phyloP scores from a whole-genome alignment of 1,139 yeast genomes.

The Meyerozyma carpophila region DNA sequence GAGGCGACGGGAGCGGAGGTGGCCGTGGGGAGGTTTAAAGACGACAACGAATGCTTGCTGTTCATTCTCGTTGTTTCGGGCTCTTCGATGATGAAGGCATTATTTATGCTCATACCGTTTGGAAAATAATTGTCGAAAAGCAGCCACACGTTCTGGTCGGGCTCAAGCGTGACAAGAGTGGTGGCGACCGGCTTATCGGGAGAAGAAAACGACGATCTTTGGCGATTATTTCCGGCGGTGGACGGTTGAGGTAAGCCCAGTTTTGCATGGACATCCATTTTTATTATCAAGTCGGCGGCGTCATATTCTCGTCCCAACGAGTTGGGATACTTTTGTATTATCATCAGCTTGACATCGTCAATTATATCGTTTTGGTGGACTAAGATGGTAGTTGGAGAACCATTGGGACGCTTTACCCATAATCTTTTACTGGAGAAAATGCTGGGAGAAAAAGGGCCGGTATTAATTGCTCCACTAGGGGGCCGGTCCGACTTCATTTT shows the following conservation, averaged over 20 bases:
- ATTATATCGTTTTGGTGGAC: constrained; percentile 54
- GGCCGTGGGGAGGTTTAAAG: not conserved
- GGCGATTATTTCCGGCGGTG: not conserved
- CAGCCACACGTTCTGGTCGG: constrained; percentile 60
- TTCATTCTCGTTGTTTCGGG: not conserved
- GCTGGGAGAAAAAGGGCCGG: constrained; percentile 4
- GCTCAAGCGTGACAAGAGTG: constrained; percentile 32
- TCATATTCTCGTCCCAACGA: constrained; percentile 58
- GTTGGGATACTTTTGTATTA: constrained; percentile 62
- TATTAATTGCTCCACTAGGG: not conserved
- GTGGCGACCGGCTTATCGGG: constrained; percentile 5
- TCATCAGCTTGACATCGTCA: constrained; percentile 66
- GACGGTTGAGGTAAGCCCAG: not conserved
- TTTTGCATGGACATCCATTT: constrained; percentile 19
- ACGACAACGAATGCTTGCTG: not conserved
- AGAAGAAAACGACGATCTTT: constrained; percentile 1
- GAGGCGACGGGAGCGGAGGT: not conserved
- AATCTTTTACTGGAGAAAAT: constrained; percentile 32
- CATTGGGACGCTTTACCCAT: constrained; percentile 59
- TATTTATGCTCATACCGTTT: constrained; percentile 61
- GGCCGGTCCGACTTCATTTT: not conserved
- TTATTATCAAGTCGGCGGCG: constrained; percentile 60
- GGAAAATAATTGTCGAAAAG: constrained; percentile 60
- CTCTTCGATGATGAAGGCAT: constrained; percentile 56
- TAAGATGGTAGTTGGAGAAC: constrained; percentile 63